phyloP scores from a whole-genome alignment of 2,329 filamentous ascomycete species.

The Grosmannia penicillata region DNA sequence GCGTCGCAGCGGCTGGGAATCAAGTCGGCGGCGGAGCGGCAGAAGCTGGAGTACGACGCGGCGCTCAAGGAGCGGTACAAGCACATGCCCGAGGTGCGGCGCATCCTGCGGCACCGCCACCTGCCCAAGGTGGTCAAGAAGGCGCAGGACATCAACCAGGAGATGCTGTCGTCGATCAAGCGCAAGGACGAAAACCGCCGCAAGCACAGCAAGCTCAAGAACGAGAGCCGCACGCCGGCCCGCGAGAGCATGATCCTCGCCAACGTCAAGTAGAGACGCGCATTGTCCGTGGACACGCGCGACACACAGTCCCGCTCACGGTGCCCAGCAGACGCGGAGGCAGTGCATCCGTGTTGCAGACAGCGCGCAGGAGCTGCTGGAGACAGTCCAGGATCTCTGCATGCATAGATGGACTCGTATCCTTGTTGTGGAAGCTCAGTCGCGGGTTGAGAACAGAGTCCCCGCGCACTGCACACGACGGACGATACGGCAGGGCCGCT shows the following conservation, averaged over 20 bases:
- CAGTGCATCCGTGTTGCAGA: too few species aligned
- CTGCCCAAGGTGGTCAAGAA: slow-evolving; percentile 90
- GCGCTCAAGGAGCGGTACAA: slow-evolving; percentile 70
- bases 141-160: slow-evolving; percentile 83
- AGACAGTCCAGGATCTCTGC: too few species aligned
- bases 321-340: too few species aligned
- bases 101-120: slow-evolving; percentile 84
- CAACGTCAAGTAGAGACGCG: slow-evolving; percentile 33
- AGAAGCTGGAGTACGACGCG: slow-evolving; percentile 83
- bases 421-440: too few species aligned
- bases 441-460: too few species aligned
- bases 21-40: slow-evolving; percentile 70
- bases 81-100: slow-evolving; percentile 90
- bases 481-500: too few species aligned
- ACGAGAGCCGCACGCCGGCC: slow-evolving; percentile 37
- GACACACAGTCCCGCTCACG: too few species aligned
- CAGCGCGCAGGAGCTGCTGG: too few species aligned
- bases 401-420: too few species aligned
- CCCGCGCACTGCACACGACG: too few species aligned
- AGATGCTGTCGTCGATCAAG: slow-evolving; percentile 80
- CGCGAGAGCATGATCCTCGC: slow-evolving; percentile 87
- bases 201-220: slow-evolving; percentile 76
- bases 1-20: slow-evolving; percentile 73
- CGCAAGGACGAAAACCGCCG: slow-evolving; percentile 86
- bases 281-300: too few species aligned